These are phyloP conservation scores for Clonostachys byssicola DNA, from an alignment of 2,329 filamentous ascomycete species.

Conservation along the genomic window DNA sequence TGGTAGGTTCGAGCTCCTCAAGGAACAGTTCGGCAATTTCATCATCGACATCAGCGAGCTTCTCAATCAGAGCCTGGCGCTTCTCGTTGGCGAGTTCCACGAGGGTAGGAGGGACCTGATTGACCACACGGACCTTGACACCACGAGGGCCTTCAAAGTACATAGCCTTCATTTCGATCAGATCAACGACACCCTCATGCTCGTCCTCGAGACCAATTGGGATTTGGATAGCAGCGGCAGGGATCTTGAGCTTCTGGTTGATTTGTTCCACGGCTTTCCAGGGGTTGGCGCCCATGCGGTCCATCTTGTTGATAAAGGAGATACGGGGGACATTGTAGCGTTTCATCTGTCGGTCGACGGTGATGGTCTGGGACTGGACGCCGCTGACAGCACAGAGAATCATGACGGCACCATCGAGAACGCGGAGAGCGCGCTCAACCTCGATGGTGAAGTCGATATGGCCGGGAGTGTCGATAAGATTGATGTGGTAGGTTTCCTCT, in stretches of 20 bases:
- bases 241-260: constrained; percentile 90
- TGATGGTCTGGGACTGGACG: constrained; percentile 97
- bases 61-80: constrained; percentile 83
- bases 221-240: constrained; percentile 89
- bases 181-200: constrained; percentile 87
- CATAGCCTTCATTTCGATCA: constrained; percentile 87
- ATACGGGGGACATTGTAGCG: constrained; percentile 94
- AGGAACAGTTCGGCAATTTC: constrained; percentile 95
- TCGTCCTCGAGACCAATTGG: constrained; percentile 91
- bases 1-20: constrained; percentile 76
- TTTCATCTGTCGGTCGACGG: constrained; percentile 97
- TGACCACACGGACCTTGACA: constrained; percentile 69
- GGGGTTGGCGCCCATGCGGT: constrained; percentile 96
- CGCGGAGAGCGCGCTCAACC: constrained; percentile 90
- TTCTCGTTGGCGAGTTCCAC: constrained; percentile 76
- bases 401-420: constrained; percentile 96
- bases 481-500: constrained; percentile 93
- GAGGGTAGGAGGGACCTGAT: constrained; percentile 80
- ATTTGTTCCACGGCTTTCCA: constrained; percentile 98
- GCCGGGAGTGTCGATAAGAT: constrained; percentile 96
- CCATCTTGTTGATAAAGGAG: constrained; percentile 99
- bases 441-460: constrained; percentile 99
- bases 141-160: constrained; percentile 87
- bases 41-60: constrained; percentile 93
- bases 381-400: constrained; percentile 96